Conservation (phyloP, 805 yeast species). For the Wickerhamomyces silvicola region DNA sequence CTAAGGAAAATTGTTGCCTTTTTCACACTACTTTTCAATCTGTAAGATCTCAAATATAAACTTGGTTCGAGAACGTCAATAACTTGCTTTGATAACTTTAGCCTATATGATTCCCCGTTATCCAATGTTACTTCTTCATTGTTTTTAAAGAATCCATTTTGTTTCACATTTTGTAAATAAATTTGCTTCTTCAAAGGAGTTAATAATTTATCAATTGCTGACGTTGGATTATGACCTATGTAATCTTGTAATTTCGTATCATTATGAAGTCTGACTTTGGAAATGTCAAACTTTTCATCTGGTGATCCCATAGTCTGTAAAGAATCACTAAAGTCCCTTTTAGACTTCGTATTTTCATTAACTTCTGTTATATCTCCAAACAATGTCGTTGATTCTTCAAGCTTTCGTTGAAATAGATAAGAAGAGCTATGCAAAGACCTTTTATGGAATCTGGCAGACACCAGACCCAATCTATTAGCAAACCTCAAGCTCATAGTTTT, state of each 20-base stretch:
- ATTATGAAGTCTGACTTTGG: slow-evolving; percentile 25
- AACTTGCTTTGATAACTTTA: slow-evolving; percentile 57
- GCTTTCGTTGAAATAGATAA: neutral
- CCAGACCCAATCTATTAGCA: no score
- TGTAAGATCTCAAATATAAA: slow-evolving; percentile 69
- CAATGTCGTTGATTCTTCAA: slow-evolving; percentile 7
- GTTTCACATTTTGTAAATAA: slow-evolving; percentile 51
- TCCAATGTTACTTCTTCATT: slow-evolving; percentile 39
- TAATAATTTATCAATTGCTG: slow-evolving; percentile 49
- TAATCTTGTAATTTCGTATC: slow-evolving; percentile 40
- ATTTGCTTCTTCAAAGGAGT: slow-evolving; percentile 67
- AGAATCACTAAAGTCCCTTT: slow-evolving; percentile 19
- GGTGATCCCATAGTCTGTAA: slow-evolving; percentile 18
- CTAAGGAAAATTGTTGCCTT: slow-evolving; percentile 79
- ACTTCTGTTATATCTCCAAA: slow-evolving; percentile 21
- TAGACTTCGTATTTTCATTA: slow-evolving; percentile 9
- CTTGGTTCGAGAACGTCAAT: slow-evolving; percentile 82
- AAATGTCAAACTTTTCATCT: slow-evolving; percentile 15
- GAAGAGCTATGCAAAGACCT: slow-evolving; percentile 1
- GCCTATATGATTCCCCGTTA: slow-evolving; percentile 42
- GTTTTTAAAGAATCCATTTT: slow-evolving; percentile 63
- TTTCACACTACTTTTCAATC: slow-evolving; percentile 84
- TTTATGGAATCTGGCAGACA: no score
- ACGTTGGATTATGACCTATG: slow-evolving; percentile 41
- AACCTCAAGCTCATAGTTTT: no score